Percentiles rank a stretch among this genome's conserved stretches.
These are phyloP conservation scores for Stephania yunnanensis DNA, from an alignment of 164 flowering plant genomes.

Conservation along the genomic window DNA sequence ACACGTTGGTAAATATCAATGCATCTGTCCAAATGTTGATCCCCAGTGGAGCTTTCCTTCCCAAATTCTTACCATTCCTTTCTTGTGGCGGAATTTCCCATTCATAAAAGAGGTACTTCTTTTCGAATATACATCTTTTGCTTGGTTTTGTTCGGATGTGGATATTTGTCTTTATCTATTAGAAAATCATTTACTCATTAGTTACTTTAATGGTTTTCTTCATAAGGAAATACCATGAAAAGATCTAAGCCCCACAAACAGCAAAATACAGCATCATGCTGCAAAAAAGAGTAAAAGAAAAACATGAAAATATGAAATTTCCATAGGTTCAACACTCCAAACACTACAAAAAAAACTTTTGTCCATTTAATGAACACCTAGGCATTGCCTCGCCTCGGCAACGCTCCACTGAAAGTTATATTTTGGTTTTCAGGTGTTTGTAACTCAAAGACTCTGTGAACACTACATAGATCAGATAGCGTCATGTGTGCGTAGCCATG, in stretches of 20 bases:
- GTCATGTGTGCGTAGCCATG: slow-evolving; percentile 40
- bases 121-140: background rate
- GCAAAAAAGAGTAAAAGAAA: no score
- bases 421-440: slow-evolving; percentile 50
- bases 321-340: no score
- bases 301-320: no score
- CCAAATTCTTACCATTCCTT: slow-evolving; percentile 82
- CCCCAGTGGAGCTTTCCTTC: slow-evolving; percentile 62
- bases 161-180: background rate
- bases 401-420: background rate
- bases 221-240: no score
- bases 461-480: slow-evolving; percentile 78
- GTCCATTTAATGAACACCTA: no score
- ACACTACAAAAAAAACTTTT: no score
- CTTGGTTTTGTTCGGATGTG: background rate
- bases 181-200: no score
- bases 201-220: no score
- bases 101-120: slow-evolving; percentile 61
- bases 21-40: slow-evolving; percentile 49
- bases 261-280: no score
- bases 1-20: slow-evolving; percentile 58
- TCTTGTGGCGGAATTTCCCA: slow-evolving; percentile 73
- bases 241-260: no score
- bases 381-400: background rate
- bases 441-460: slow-evolving; percentile 33